Base-by-base conservation (phyloP, 2,329 filamentous ascomycete genomes). In the Chlorencoelia australis region DNA sequence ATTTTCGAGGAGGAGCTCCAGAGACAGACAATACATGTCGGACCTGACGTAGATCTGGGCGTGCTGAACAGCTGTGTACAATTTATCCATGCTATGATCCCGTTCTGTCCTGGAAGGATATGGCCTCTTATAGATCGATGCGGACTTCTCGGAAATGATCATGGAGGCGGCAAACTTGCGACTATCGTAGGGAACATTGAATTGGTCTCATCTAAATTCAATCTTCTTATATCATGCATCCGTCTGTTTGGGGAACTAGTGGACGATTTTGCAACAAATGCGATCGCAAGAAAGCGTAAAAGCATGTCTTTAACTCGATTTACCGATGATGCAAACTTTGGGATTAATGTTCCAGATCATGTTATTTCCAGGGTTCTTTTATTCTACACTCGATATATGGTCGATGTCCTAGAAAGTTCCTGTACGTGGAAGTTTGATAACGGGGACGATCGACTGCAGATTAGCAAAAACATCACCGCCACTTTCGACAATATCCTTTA, bases 51-150 rank as follows among this genome's bases (percentile, higher is more conserved):
- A 52, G 42, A 59, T 54, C 67, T 93, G 18, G 68, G 79, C 2
- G 70, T 88, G 31, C 58, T 79, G 38, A 65, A 67, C 8, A 75
- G 82, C 16, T 94, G 86, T 55, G 62, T 88, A 15, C 79, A 86
- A 35, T 95, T 96, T 51, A 64, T 94, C 24, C 73, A 82, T 47
- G 75, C 80, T 3, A 64, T 93, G 13, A 60, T 91, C 17, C 68
- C 71, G 7, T 49, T 82, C n/a, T 75, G 81, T 34, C 89, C 91
- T 1, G 82, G 82, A 39, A 72, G 88, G 41, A 78, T 94, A 5
- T 96, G 91, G 88, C 87, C 89, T 3, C 84, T 89, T 56, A 71
- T 98, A 50, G 76, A 80, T 3, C 77, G 85, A 39, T 93, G 85
- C 56, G 76, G 79, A 44, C 65, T 98, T 13, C 67, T 98, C 30